Percentiles rank a stretch among this genome's conserved stretches.
phyloP scores from a whole-genome alignment of 2,329 filamentous ascomycete species.

The Truncatella angustata region DNA sequence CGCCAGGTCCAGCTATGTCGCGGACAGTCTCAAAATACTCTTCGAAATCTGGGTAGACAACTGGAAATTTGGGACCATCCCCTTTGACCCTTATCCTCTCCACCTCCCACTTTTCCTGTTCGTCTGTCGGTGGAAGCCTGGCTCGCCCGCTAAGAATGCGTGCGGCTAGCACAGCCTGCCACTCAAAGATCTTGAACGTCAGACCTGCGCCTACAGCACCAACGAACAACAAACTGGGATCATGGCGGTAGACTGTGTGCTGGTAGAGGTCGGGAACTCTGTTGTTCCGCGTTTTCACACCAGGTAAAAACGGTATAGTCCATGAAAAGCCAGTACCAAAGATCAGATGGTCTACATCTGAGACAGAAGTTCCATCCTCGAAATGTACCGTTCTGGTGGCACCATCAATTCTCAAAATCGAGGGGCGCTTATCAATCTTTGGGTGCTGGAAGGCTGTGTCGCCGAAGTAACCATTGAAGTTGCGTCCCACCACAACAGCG shows the following conservation, averaged over 20 bases:
- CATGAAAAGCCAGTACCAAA: constrained; percentile 67
- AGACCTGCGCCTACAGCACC: constrained; percentile 57
- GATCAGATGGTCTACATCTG: constrained; percentile 59
- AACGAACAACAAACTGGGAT: constrained; percentile 56
- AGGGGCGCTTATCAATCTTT: constrained; percentile 27
- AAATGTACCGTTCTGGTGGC: constrained; percentile 48
- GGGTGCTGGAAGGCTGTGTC: constrained; percentile 25
- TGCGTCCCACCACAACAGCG: constrained; percentile 23
- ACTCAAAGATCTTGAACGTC: constrained; percentile 69
- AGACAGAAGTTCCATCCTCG: constrained; percentile 49
- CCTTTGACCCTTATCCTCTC: constrained; percentile 52
- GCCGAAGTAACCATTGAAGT: constrained; percentile 26
- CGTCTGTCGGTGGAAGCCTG: constrained; percentile 44
- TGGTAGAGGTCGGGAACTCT: constrained; percentile 55
- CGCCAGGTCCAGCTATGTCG: constrained; percentile 44
- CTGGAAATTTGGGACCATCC: constrained; percentile 55
- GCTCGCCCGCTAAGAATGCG: constrained; percentile 55
- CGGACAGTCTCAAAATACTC: constrained; percentile 61
- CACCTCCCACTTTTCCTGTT: constrained; percentile 55
- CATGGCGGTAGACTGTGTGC: constrained; percentile 53
- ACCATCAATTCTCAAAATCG: constrained; percentile 44
- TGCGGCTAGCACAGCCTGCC: constrained; percentile 63
- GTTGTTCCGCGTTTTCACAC: constrained; percentile 51
- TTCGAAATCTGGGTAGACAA: constrained; percentile 61
- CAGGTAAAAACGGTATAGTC: constrained; percentile 59